Base-by-base conservation (phyloP, 2,329 filamentous ascomycete species). In the Xylariaceae sp. region DNA sequence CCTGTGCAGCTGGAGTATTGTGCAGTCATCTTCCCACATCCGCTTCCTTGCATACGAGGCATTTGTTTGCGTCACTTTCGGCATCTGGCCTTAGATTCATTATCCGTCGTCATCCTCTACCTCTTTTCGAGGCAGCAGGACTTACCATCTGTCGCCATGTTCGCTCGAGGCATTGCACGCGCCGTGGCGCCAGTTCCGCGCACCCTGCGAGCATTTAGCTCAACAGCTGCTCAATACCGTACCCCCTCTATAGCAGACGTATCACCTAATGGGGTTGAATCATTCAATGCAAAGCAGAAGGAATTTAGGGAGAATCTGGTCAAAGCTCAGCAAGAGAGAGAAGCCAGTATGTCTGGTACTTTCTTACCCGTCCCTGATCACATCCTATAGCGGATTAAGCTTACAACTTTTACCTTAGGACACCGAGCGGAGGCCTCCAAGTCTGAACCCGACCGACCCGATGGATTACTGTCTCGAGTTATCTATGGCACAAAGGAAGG, bases 401-500 rank as follows among this genome's bases (percentile, higher is more conserved):
- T 73, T 71, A 75, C 75, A 77, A 75, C 19, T 7, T 34, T 79
- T 75, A 76, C 78, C 72, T 81, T 86, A 79, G 80, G 79, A 75
- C 81, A 82, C 68, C 78, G 81, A 68, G 81, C 84, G 62, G 85
- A 90, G 69, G 76, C 61, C 33, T 79, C 81, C 60, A 79, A 82
- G 61, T 80, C 79, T 54, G 82, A 86, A 63, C 72, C 81, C 48
- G 78, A 83, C 53, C 90, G 88, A 73, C 90, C 89, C 74, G 82
- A 86, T 61, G 89, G 85, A 14, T 86, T 90, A 34, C 76, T 99
- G 56, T 89, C 90, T 31, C 94, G 89, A 67, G 85, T 99, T 67
- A 96, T 99, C 72, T 98, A 99, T 76, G 95, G 95, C 70, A 99
- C 95, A 12, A 92, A 95, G 71, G 94, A 98, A 76, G 95, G 93